Conservation (phyloP, 2,329 filamentous ascomycete genomes). For the Myrmaecium sp. region DNA sequence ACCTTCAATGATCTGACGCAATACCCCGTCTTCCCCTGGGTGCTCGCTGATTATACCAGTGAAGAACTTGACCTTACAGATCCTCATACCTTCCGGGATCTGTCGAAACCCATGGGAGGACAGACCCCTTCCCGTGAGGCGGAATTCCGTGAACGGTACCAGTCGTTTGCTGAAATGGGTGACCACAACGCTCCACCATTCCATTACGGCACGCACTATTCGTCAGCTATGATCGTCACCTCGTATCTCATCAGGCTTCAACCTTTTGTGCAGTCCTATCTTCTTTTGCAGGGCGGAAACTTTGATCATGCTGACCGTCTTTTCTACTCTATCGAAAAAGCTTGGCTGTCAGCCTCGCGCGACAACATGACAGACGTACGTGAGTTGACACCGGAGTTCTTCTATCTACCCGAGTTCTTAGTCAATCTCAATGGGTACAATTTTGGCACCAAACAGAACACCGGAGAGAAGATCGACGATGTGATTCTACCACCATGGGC, state of each 20-base stretch:
- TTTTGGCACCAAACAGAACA: conserved; percentile 74
- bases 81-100: conserved; percentile 70
- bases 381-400: conserved; percentile 92
- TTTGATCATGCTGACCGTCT: conserved; percentile 93
- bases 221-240: conserved; percentile 95
- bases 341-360: conserved; percentile 78
- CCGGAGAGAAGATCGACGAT: conserved; percentile 61
- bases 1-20: conserved; percentile 98
- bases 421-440: conserved; percentile 91
- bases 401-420: conserved; percentile 87
- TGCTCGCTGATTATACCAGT: conserved; percentile 88
- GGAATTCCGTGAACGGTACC: conserved; percentile 71
- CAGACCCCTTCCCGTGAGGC: conserved; percentile 61
- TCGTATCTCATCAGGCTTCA: conserved; percentile 91
- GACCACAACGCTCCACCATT: conserved; percentile 62
- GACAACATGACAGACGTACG: conserved; percentile 89
- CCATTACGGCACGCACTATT: conserved; percentile 97
- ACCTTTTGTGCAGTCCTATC: conserved; percentile 89
- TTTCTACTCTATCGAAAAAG: conserved; percentile 81
- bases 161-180: conserved; percentile 77
- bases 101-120: conserved; percentile 92
- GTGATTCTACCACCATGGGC: conserved; percentile 92
- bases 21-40: conserved; percentile 96
- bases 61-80: conserved; percentile 78
- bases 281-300: conserved; percentile 82